Base-by-base conservation (phyloP, 2,329 filamentous ascomycete genomes). In the Coccinonectria pachysandricola region DNA sequence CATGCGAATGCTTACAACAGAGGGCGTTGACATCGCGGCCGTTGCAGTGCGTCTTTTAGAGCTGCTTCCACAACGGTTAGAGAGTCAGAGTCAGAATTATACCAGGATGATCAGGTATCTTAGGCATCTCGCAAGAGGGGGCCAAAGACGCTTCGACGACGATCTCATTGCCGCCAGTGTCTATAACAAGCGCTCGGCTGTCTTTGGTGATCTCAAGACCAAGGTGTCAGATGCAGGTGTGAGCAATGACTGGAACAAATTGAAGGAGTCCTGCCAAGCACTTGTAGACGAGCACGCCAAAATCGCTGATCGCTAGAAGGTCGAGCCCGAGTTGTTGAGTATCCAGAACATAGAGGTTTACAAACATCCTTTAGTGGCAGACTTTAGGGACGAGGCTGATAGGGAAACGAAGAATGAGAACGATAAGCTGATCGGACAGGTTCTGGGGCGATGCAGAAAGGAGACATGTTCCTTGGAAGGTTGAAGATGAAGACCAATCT, bases 181-280 rank as follows among this genome's bases (percentile, higher is more conserved):
- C 15, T 36, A 36, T 21, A 39, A 27, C 14, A 34, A 26, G 13
- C 37, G 35, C 10, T 40, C 35, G 8, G 35, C 32, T 12, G 35
- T 26, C 4, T 40, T 40, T 19, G 15, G 18, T 5, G 27, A 30
- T 7, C 11, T 28, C n/a, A 38, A 39, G 21, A 28, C 17, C 9
- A 23, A 33, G 9, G 36, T 34, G 3, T 19, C 32, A 1, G 25
- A 32, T n/a, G n/a, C n/a, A n/a, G n/a, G n/a, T n/a, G n/a, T n/a
- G n/a, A n/a, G n/a, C 15, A 15, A 24, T 1, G 26, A 37, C 19
- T 40, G 37, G 37, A 14, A 11, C 10, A 16, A 19, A 15, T 20
- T 31, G 14, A 37, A 35, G 27, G 15, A 24, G 7, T 16, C 9
- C 9, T 31, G 27, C 18, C 27, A 34, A 20, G 12, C 11, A 13